Percentiles rank a stretch among this genome's conserved stretches.
Conservation (phyloP, 331 rosid genomes). For the Arachis monticola region DNA sequence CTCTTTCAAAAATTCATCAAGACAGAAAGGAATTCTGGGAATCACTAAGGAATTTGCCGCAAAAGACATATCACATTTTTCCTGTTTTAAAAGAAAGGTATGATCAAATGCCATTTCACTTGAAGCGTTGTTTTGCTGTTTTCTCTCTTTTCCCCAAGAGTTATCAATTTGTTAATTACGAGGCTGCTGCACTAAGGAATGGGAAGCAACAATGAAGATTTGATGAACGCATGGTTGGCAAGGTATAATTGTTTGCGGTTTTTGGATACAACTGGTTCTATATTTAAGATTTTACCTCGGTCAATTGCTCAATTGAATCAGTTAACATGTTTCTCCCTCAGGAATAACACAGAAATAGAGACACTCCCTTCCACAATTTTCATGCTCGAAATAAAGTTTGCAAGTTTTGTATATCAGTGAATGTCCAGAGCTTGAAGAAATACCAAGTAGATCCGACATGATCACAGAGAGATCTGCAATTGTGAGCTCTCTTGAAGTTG, state of each 20-base stretch:
- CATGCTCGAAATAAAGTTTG: conserved; percentile 25
- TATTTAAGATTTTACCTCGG: conserved; percentile 1
- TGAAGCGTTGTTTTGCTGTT: too few species aligned
- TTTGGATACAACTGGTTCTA: conserved; percentile 27
- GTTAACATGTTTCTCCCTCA: conserved; percentile 35
- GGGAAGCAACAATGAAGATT: not conserved
- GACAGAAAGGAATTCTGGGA: too few species aligned
- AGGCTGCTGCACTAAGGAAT: not conserved
- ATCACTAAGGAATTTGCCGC: too few species aligned
- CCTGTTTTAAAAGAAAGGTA: too few species aligned
- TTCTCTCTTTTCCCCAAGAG: too few species aligned
- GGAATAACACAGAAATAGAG: conserved; percentile 3
- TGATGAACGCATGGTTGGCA: not conserved
- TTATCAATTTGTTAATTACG: too few species aligned
- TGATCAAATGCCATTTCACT: too few species aligned
- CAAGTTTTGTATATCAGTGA: conserved; percentile 15
- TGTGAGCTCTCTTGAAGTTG: conserved; percentile 32
- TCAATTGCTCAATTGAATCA: conserved; percentile 37
- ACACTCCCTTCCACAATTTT: conserved; percentile 38
- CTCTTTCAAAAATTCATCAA: too few species aligned
- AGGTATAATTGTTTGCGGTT: conserved; percentile 26
- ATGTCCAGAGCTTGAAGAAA: conserved; percentile 21
- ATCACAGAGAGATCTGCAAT: not conserved
- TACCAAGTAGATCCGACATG: conserved; percentile 13
- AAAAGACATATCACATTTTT: too few species aligned